A percentile compares a stretch with the other conserved stretches of the same genome.
Evolutionary conservation across 306 rosid genomes (phyloP).

Genomic region (Parietaria judaica): DNA sequence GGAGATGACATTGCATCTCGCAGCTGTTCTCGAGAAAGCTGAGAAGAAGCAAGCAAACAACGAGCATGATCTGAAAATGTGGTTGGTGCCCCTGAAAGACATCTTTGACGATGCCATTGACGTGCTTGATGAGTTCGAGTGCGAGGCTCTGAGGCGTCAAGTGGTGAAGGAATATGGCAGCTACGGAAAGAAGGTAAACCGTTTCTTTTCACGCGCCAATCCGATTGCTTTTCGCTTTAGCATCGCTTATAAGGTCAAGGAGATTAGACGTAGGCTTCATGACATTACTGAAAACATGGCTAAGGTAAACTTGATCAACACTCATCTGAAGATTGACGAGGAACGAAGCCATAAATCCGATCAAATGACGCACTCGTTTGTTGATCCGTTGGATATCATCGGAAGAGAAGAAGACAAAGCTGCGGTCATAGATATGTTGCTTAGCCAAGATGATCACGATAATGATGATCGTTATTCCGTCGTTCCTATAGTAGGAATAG

Average conservation of each 20-base stretch:
- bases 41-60: conserved; percentile 15
- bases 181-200: conserved; percentile 6
- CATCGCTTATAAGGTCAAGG: conserved; percentile 9
- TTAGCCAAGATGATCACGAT: neutral
- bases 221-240: conserved; percentile 6
- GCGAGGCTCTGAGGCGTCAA: conserved; percentile 3
- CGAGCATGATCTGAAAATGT: neutral
- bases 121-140: conserved; percentile 16
- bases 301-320: neutral
- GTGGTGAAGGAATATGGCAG: neutral
- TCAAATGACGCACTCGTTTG: conserved; percentile 9
- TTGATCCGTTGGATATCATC: conserved; percentile 5
- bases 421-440: conserved; percentile 2
- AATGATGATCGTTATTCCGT: neutral
- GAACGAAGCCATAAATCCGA: too few relatives aligned
- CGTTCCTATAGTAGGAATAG: conserved; percentile 8
- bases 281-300: neutral
- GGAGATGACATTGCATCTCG: neutral
- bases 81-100: conserved; percentile 15
- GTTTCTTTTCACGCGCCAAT: conserved; percentile 14
- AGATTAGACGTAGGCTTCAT: conserved; percentile 2
- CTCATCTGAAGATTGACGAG: neutral
- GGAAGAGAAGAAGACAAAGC: conserved; percentile 18
- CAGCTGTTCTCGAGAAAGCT: conserved; percentile 13
- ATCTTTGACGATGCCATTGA: conserved; percentile 9